phyloP scores from a whole-genome alignment of 2,329 filamentous ascomycete genomes.

The Claviceps paspali region DNA sequence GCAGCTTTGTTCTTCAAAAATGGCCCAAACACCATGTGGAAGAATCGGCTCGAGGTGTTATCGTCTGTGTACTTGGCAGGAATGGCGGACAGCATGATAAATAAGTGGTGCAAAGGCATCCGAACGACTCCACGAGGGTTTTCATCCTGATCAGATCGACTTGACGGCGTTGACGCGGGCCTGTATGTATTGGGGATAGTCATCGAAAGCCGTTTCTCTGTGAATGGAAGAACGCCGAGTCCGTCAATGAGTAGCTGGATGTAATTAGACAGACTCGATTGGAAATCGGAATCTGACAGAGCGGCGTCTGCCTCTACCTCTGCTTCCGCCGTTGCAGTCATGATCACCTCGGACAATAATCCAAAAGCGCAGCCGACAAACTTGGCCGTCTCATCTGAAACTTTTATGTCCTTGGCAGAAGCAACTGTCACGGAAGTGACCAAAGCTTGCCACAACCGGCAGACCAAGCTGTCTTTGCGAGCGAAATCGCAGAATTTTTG shows the following conservation, averaged over 20 bases:
- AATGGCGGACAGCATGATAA: slow-evolving; percentile 40
- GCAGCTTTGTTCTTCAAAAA: slow-evolving; percentile 38
- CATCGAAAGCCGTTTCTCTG: slow-evolving; percentile 41
- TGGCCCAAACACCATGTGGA: slow-evolving; percentile 38
- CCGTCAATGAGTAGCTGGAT: slow-evolving; percentile 32
- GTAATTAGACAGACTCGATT: slow-evolving; percentile 37
- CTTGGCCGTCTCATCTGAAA: slow-evolving; percentile 66
- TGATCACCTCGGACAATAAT: slow-evolving; percentile 43
- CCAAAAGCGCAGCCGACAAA: slow-evolving; percentile 61
- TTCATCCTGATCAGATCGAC: slow-evolving; percentile 36
- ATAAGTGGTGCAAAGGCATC: slow-evolving; percentile 50
- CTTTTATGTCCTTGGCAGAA: slow-evolving; percentile 75
- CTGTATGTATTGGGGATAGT: slow-evolving; percentile 41
- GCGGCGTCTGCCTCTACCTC: neutral
- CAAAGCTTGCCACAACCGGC: slow-evolving; percentile 44
- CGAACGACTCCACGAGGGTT: slow-evolving; percentile 36
- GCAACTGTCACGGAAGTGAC: slow-evolving; percentile 50
- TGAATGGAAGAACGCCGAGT: slow-evolving; percentile 46
- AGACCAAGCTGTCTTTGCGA: slow-evolving; percentile 36
- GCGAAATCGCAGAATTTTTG: slow-evolving; percentile 47
- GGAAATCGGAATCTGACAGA: slow-evolving; percentile 30
- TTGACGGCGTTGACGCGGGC: slow-evolving; percentile 50
- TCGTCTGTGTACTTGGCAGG: slow-evolving; percentile 33
- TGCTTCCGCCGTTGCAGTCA: neutral
- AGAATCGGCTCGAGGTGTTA: slow-evolving; percentile 27